A percentile compares a stretch with the other conserved stretches of the same genome.
Conservation (phyloP, 2,329 filamentous ascomycete species). For the Achaetomium macrosporum region DNA sequence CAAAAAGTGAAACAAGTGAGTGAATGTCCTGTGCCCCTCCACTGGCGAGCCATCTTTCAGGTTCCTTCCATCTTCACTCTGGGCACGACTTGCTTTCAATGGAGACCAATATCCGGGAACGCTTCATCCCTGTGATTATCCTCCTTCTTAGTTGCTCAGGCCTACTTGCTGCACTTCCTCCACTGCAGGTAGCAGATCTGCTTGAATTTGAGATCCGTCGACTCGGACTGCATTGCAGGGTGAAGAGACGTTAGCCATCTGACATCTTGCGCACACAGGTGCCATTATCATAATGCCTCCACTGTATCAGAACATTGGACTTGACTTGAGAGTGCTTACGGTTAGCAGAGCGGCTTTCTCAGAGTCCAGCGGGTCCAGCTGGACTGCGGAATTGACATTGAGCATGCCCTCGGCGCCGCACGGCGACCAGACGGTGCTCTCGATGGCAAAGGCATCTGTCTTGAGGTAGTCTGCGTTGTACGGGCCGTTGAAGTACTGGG, state of each 20-base stretch:
- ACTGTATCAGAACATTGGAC: neutral
- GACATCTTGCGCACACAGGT: neutral
- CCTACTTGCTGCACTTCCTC: slow-evolving; percentile 17
- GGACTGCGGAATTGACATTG: slow-evolving; percentile 50
- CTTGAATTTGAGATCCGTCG: slow-evolving; percentile 28
- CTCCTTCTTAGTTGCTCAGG: too few relatives aligned
- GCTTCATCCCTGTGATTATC: too few relatives aligned
- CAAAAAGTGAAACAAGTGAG: too few relatives aligned
- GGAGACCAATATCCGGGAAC: too few relatives aligned
- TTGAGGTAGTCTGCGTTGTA: slow-evolving; percentile 37
- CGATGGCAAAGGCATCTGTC: slow-evolving; percentile 39
- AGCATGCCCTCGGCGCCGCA: slow-evolving; percentile 44
- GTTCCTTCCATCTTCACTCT: too few relatives aligned
- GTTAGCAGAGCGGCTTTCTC: slow-evolving; percentile 24
- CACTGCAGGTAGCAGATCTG: slow-evolving; percentile 29
- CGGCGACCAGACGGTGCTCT: slow-evolving; percentile 46
- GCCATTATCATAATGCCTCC: slow-evolving; percentile 5
- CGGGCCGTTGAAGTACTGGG: slow-evolving; percentile 39
- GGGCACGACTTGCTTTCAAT: too few relatives aligned
- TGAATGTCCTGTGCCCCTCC: too few relatives aligned
- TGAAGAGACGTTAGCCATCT: neutral
- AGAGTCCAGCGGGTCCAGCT: slow-evolving; percentile 25
- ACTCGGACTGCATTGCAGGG: slow-evolving; percentile 24
- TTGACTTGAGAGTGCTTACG: slow-evolving; percentile 19
- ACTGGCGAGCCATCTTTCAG: too few relatives aligned